A percentile compares a stretch with the other conserved stretches of the same genome.
Conservation (phyloP, 768 basidiomycete genomes). For the Chalciporus piperatus region DNA sequence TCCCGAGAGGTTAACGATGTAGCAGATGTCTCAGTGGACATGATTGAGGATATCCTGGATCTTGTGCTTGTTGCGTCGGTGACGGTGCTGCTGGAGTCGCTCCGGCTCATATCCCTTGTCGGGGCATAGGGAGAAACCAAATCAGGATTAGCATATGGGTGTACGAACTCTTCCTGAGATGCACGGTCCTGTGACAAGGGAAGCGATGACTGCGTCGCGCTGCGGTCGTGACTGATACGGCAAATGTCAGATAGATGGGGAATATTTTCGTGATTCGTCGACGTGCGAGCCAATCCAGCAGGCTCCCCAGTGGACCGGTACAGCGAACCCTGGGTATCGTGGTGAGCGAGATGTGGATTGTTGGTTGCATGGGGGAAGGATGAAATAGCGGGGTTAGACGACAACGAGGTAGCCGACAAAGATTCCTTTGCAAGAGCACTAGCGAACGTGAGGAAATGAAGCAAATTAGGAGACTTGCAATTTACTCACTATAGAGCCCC, state of each 20-base stretch:
- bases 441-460: conserved; percentile 2
- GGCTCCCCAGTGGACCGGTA: conserved; percentile 6
- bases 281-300: conserved; percentile 7
- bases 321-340: conserved; percentile 8
- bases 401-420: conserved; percentile 53
- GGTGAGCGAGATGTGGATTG: conserved; percentile 6
- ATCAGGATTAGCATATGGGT: conserved; percentile 84
- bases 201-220: conserved; percentile 16
- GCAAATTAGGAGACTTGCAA: background rate
- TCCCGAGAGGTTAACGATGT: conserved; percentile 23
- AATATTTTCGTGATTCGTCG: conserved; percentile 1
- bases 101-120: conserved; percentile 37
- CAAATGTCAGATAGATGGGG: conserved; percentile 11
- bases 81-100: conserved; percentile 52
- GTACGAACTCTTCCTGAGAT: conserved; percentile 39
- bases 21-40: conserved; percentile 34
- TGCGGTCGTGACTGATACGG: conserved; percentile 8
- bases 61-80: conserved; percentile 43
- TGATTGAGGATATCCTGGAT: conserved; percentile 34
- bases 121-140: conserved; percentile 42
- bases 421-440: conserved; percentile 64
- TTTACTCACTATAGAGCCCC: conserved; percentile 59
- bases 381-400: conserved; percentile 19
- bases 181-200: conserved; percentile 36
- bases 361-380: conserved; percentile 33